Evolutionary conservation across 2,329 filamentous ascomycete genomes (phyloP).

Genomic region (Botrytis aclada): DNA sequence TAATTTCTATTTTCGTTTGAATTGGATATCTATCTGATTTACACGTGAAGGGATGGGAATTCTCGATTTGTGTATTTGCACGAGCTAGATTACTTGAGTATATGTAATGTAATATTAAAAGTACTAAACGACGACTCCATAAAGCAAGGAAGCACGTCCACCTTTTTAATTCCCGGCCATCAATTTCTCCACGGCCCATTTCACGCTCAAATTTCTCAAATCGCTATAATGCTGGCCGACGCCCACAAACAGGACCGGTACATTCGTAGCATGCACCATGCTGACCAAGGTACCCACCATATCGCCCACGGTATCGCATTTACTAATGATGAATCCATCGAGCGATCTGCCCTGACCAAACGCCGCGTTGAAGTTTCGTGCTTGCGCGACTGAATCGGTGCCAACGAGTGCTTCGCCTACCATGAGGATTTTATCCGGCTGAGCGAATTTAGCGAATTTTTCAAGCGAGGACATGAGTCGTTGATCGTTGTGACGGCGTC

Average conservation of each 20-base stretch:
- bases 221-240: constrained; percentile 69
- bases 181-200: constrained; percentile 66
- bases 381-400: constrained; percentile 92
- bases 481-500: constrained; percentile 90
- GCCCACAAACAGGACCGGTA: constrained; percentile 90
- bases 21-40: neutral
- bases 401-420: constrained; percentile 87
- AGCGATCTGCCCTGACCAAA: constrained; percentile 79
- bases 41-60: neutral
- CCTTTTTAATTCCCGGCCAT: constrained; percentile 40
- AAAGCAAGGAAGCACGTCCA: no score
- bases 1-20: neutral
- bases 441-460: constrained; percentile 94
- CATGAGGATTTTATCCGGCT: constrained; percentile 98
- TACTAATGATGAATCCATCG: constrained; percentile 97
- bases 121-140: neutral
- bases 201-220: constrained; percentile 65
- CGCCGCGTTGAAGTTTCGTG: constrained; percentile 90
- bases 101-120: neutral
- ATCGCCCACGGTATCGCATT: constrained; percentile 98
- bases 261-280: constrained; percentile 95
- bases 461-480: constrained; percentile 94
- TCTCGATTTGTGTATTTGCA: neutral
- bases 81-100: neutral
- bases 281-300: constrained; percentile 87